These are phyloP conservation scores for Cercospora nicotianae DNA, from an alignment of 2,329 filamentous ascomycete species.

Conservation along the genomic window DNA sequence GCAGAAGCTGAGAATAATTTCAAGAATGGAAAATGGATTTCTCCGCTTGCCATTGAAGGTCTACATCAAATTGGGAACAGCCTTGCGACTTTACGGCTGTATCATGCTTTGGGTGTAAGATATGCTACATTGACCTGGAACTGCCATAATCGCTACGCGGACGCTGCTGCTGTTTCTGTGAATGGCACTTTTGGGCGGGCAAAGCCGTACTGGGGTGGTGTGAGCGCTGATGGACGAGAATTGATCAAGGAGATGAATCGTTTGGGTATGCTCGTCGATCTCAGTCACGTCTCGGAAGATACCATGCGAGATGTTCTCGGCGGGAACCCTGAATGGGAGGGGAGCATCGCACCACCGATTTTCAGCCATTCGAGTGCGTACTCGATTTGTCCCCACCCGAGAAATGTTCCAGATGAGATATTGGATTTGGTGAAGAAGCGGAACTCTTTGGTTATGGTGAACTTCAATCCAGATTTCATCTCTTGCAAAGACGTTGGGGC, in stretches of 20 bases:
- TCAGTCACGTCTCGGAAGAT: constrained; percentile 74
- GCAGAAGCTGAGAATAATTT: constrained; percentile 60
- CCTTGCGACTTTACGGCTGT: constrained; percentile 70
- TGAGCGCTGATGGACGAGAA: constrained; percentile 67
- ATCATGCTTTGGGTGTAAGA: constrained; percentile 74
- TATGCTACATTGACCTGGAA: constrained; percentile 92
- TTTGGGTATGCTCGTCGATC: constrained; percentile 89
- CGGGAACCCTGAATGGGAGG: constrained; percentile 60
- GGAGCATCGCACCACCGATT: constrained; percentile 78
- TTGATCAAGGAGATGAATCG: constrained; percentile 90
- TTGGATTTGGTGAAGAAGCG: constrained; percentile 71
- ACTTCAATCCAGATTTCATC: constrained; percentile 81
- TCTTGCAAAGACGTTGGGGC: constrained; percentile 64
- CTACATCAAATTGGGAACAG: constrained; percentile 93
- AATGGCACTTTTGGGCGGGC: constrained; percentile 43
- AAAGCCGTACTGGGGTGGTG: constrained; percentile 66
- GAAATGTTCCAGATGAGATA: constrained; percentile 86
- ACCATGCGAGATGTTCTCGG: constrained; percentile 84
- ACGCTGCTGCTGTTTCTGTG: constrained; percentile 69
- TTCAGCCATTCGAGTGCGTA: constrained; percentile 86
- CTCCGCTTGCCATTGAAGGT: constrained; percentile 78
- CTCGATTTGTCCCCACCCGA: constrained; percentile 78
- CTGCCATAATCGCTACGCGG: constrained; percentile 86
- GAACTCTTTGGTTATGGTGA: constrained; percentile 84
- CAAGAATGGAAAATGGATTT: constrained; percentile 59